phyloP scores from a whole-genome alignment of 2,329 filamentous ascomycete species.

The Phialophora verrucosa region DNA sequence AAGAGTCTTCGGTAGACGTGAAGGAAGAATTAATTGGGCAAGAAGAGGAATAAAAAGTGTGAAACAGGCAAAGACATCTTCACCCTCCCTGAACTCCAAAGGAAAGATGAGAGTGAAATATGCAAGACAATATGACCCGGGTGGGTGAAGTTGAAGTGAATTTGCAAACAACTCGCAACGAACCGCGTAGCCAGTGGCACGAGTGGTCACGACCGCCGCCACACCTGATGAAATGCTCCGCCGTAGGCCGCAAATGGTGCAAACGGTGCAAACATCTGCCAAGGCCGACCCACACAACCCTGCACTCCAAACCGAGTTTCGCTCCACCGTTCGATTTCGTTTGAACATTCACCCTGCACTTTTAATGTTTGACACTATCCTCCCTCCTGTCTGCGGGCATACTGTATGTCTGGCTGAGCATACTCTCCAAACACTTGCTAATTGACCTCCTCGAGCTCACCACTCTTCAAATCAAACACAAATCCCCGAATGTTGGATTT shows the following conservation, averaged over 20 bases:
- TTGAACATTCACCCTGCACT: neutral
- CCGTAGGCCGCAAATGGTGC: neutral
- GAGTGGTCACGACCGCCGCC: neutral
- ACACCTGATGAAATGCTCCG: neutral
- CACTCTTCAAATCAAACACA: slow-evolving; percentile 27
- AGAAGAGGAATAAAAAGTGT: slow-evolving; percentile 23
- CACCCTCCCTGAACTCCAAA: slow-evolving; percentile 36
- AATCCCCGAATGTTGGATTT: slow-evolving; percentile 23
- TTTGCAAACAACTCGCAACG: slow-evolving; percentile 11
- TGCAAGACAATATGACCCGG: slow-evolving; percentile 25
- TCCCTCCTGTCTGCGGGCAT: neutral
- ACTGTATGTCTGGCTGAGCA: neutral
- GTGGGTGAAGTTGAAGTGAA: slow-evolving; percentile 20
- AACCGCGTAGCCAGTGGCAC: neutral
- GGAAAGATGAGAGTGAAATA: slow-evolving; percentile 32
- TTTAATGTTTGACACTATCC: neutral
- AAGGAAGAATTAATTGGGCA: slow-evolving; percentile 22
- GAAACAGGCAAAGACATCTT: slow-evolving; percentile 32
- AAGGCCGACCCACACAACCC: neutral
- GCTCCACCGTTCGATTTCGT: neutral
- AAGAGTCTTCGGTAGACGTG: neutral
- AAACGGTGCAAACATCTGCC: neutral
- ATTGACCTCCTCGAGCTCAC: slow-evolving; percentile 22
- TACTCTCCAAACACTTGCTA: neutral
- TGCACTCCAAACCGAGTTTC: neutral